Base-by-base conservation (phyloP, 768 basidiomycete genomes). In the Boletus fagicola region DNA sequence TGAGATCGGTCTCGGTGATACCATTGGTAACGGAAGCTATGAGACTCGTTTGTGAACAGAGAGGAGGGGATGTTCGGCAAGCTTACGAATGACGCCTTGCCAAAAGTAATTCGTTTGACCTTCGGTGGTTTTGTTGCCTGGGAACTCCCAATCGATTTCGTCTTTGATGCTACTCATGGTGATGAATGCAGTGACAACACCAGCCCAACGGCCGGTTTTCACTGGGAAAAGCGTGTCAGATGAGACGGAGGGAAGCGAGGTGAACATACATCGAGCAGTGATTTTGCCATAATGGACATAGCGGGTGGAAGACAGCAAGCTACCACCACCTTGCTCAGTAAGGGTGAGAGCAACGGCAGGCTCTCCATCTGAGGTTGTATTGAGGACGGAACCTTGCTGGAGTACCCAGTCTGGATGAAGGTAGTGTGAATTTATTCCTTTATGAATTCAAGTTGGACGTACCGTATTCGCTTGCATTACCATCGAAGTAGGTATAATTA, bases 141-240 rank as follows among this genome's bases (percentile, higher is more conserved):
- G 87, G 65, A 86, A 92, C 68, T 92, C 90, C 90, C 91, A 92
- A 61, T 93, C 90, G 51, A 93, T 89, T 68, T 92, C 91, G 65
- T 91, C 88, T 68, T 89, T 91, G 64, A 92, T 79, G 61, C 87
- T 83, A 63, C 82, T 84, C 92, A 93, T 93, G 6, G 86, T 88
- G 65, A 92, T 90, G 73, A 88, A 89, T 10, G 92, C 92, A 1
- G 87, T 86, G 52, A 95, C 87, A 8, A 94, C 85, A 35, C 92
- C 92, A 18, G 69, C 78, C 90, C 89, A 92, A 55, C 83, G 81
- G 42, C 88, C 84, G 1, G 90, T 87, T 74, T 91, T 92, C 62
- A 91, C 87, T 88, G 63, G 18, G 45, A 13, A 30, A 20, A 2
- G 13, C 5, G 20, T 30, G 43, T 61, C n/a, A 57, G 30, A 26